phyloP scores from a whole-genome alignment of 305 asterid genomes.

The Caryopteris hybrid region DNA sequence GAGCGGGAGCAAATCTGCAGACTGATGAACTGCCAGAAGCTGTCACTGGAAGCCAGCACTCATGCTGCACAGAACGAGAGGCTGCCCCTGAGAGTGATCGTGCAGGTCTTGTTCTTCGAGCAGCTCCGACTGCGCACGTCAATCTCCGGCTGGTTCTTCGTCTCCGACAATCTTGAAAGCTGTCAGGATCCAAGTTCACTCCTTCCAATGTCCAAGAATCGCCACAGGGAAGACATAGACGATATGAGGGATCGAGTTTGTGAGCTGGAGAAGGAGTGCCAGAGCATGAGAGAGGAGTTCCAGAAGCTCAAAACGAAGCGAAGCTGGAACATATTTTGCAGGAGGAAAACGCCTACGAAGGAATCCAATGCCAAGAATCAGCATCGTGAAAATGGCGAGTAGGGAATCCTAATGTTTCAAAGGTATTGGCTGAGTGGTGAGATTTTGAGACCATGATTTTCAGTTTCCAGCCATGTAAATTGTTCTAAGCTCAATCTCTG shows the following conservation, averaged over 20 bases:
- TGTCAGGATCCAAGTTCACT: constrained; percentile 47
- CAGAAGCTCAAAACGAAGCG: constrained; percentile 64
- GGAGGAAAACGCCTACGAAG: constrained; percentile 46
- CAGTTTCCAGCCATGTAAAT: too few relatives aligned
- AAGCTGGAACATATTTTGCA: constrained; percentile 76
- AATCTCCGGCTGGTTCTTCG: constrained; percentile 84
- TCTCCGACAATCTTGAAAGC: constrained; percentile 60
- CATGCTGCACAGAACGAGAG: constrained; percentile 95
- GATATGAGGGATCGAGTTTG: constrained; percentile 71
- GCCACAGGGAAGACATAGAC: constrained; percentile 34
- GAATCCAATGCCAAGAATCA: constrained; percentile 15
- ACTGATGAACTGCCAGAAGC: constrained; percentile 87
- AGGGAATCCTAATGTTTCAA: too few relatives aligned
- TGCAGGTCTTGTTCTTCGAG: constrained; percentile 84
- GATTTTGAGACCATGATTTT: too few relatives aligned
- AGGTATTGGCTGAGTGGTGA: too few relatives aligned
- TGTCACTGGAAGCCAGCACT: constrained; percentile 84
- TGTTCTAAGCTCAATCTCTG: too few relatives aligned
- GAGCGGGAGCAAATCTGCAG: constrained; percentile 86
- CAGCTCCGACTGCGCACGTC: constrained; percentile 89
- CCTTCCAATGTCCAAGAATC: constrained; percentile 28
- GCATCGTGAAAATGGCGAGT: constrained; percentile 1
- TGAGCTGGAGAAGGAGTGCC: constrained; percentile 82
- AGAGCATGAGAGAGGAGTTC: constrained; percentile 67
- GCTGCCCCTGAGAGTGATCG: constrained; percentile 79